Evolutionary conservation across 1,284 basidiomycete genomes (phyloP).

Genomic region (Leccinum cinnamomeum): DNA sequence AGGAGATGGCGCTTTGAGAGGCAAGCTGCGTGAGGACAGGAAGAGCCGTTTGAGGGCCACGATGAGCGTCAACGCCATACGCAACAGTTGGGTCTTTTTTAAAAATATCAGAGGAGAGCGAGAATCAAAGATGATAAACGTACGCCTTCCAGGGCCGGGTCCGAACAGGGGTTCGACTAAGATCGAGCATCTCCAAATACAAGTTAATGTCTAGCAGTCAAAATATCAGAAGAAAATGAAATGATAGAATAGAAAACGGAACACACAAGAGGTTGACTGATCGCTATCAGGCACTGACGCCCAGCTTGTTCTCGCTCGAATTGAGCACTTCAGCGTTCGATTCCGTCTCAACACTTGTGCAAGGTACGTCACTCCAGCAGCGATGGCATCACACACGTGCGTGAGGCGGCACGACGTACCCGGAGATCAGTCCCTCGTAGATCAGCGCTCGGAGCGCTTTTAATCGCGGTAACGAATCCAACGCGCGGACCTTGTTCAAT

Average conservation of each 20-base stretch:
- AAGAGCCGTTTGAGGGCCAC: constrained; percentile 90
- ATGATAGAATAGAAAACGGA: background rate
- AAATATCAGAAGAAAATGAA: background rate
- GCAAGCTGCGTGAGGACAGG: constrained; percentile 83
- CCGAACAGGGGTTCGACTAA: constrained; percentile 92
- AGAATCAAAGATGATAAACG: constrained; percentile 29
- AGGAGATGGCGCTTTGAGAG: constrained; percentile 87
- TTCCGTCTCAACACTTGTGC: constrained; percentile 90
- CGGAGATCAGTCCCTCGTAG: constrained; percentile 89
- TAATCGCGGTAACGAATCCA: constrained; percentile 82
- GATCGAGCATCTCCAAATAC: constrained; percentile 89
- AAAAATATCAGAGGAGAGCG: background rate
- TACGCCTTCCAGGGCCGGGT: constrained; percentile 86
- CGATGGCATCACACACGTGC: background rate
- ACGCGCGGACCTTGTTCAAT: constrained; percentile 77
- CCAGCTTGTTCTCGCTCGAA: constrained; percentile 91
- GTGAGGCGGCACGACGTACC: constrained; percentile 45
- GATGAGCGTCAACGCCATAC: constrained; percentile 89
- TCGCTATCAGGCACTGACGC: constrained; percentile 71
- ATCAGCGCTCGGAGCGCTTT: constrained; percentile 68
- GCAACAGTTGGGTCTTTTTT: constrained; percentile 78
- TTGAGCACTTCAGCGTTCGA: constrained; percentile 93
- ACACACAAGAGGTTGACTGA: constrained; percentile 88
- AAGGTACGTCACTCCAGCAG: constrained; percentile 78
- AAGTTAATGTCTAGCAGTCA: constrained; percentile 82